Evolutionary conservation across 352 stramenopile species (phyloP), one percentile per base, ranked within the genome.

Genomic region (Phytophthora melonis): DNA sequence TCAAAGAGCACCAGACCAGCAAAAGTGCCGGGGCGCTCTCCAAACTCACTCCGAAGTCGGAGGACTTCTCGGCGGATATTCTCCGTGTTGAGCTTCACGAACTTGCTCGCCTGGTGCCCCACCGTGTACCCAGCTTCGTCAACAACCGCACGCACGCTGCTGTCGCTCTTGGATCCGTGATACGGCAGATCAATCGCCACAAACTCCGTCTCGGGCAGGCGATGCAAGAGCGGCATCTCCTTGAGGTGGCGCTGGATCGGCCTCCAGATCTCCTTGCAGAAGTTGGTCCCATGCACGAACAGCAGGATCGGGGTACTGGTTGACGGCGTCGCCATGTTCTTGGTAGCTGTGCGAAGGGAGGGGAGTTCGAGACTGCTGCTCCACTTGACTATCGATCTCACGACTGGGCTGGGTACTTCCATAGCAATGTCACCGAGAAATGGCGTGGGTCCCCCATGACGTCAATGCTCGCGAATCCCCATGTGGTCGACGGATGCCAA

Each of bases 211-310:
- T 58, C 63, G 5, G 58, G 19, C 10, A 41, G 23, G 11, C n/a
- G 32, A 25, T 72, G 71, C 18, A 79, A 53, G 58, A 83, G 49
- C 9, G 71, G 66, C 13, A 69, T 59, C 5, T 50, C 58, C 41
- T 68, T 60, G 32, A 88, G 49, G 14, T 72, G 70, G 16, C 57
- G 66, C 23, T 78, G 73, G 25, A 86, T 74, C 1, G 81, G 78
- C 25, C 52, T 53, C 78, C 78, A 88, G 16, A 77, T 70, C 19
- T 86, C 75, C 58, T 80, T 79, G 66, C 81, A 88, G 54, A 84
- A 82, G 10, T 78, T 75, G 16, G 39, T 75, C 55, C 78, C 81
- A 49, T 88, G 81, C 18, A 63, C 70, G 11, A 68, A 68, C 39
- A 68, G 62, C 50, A 68, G 53, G 5, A 68, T 36, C 13, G 62